Base-by-base conservation (phyloP, 1,139 yeast genomes). In the Arxiozyma telluris region DNA sequence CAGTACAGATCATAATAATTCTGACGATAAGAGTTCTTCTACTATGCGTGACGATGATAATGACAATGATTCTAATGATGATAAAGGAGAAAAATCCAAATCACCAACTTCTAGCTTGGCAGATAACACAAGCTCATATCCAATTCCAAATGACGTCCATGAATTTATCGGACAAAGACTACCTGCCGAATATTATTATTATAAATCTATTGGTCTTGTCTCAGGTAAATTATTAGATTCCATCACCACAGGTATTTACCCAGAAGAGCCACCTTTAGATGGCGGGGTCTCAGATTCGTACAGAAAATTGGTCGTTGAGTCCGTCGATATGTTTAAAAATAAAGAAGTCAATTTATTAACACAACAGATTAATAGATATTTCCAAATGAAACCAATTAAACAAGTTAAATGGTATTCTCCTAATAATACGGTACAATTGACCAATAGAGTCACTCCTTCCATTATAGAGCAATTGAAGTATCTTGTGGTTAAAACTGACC, bases 131-230 rank as follows among this genome's bases (percentile, higher is more conserved):
- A 39, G 46, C 25, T n/a, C 44, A 27, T 38, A 30, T 18, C 46
- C 45, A 30, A 58, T 76, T 34, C 98, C 98, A 6, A 80, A 80
- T 58, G 95, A 90, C 67, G 75, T 88, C 23, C 95, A 88, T 65
- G 93, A 85, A 51, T 79, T 91, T 53, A 78, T 93, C 52, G 90
- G 96, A 4, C 91, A 87, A 67, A 79, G 94, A 64, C 75, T 93
- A 53, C 96, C 98, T 1, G 87, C 90, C 50, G 98, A 91, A 70
- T 76, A 87, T 49, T 84, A 82, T 65, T 89, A 85, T 65, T 93
- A 90, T 69, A 82, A 83, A 64, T 84, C 95, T 0, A 71, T 86
- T 53, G 98, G 98, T 1, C 68, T 91, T 46, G 73, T 86, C 27
- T 81, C 86, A 8, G 75, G 87, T 8, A 82, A 81, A 56, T 68